Evolutionary conservation across 371 early-diverging fungal species (phyloP), one percentile per base, ranked within the genome.

Genomic region (Blakeslea trispora): DNA sequence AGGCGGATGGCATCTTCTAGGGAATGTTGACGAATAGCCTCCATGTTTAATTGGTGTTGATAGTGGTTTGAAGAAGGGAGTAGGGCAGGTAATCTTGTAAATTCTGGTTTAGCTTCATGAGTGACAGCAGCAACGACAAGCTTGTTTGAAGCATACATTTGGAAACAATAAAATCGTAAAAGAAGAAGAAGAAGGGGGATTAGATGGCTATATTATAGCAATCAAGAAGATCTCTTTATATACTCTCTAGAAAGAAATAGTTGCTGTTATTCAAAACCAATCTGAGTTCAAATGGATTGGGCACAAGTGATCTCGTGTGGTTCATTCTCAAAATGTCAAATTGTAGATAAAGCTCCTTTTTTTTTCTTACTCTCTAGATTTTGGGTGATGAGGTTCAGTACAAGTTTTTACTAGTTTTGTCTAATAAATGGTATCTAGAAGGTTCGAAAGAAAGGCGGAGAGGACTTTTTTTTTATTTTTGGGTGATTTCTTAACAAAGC

Each of bases 1-100:
- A 63, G 44, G 11, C 43, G 43, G 7, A 63, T 44, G 3, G 45
- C 45, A 22, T 63, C 63, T 35, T 53, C 31, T 17, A 57, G 24
- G 17, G 63, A 63, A 21, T 57, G 21, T 31, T 57, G 40, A 24
- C 57, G 48, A 9, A 55, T 50, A 28, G 21, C 24, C 17, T 54
- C 55, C 21, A 55, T 6, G 9, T 55, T 50, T 24, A 61, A 23
- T 40, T 57, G 53, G 13, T 60, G 23, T 17, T 31, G 41, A 47
- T 60, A 60, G 22, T 60, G 54, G 22, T 60, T 48, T 15, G 56
- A 41, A 14, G 37, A 43, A 11, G 23, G 39, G 5, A 37, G 39
- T 5, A 37, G 37, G 7, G 47, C 37, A n/a, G 40, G 19, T 4
- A 40, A 40, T 8, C 7, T 15, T 14, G 10, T 14, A 13, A 6